Percentiles rank a stretch among this genome's conserved stretches.
phyloP scores from a whole-genome alignment of 148 eudicot species.

The Dianthus caryophyllus region DNA sequence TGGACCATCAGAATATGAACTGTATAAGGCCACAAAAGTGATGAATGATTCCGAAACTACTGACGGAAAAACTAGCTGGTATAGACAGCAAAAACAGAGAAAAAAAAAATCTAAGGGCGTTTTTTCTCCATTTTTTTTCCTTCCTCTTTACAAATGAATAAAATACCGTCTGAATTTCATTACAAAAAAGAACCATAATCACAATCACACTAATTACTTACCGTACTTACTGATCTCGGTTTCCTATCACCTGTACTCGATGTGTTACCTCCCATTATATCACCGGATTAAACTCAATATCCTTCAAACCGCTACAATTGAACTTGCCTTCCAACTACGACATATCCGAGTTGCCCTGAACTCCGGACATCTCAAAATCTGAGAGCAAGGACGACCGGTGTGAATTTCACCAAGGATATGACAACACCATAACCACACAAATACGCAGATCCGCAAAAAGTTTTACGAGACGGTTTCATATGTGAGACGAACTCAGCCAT shows the following conservation, averaged over 20 bases:
- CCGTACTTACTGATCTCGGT: slow-evolving; percentile 12
- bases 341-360: not conserved
- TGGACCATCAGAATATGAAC: too few relatives aligned
- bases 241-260: not conserved
- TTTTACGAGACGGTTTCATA: too few relatives aligned
- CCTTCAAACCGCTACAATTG: slow-evolving; percentile 7
- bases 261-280: not conserved
- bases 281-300: slow-evolving; percentile 7
- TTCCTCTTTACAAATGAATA: slow-evolving; percentile 25
- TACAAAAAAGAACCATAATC: slow-evolving; percentile 19
- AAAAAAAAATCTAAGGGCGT: slow-evolving; percentile 3
- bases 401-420: not conserved
- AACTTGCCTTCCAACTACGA: slow-evolving; percentile 5
- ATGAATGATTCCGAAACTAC: not conserved
- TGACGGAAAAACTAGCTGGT: not conserved
- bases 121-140: slow-evolving; percentile 9
- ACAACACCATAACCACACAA: too few relatives aligned
- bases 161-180: slow-evolving; percentile 23
- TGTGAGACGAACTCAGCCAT: too few relatives aligned
- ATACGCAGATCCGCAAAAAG: too few relatives aligned
- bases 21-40: too few relatives aligned
- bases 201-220: slow-evolving; percentile 8
- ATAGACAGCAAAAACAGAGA: slow-evolving; percentile 7
- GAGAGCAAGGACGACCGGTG: not conserved
- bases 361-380: not conserved